Percentiles rank a stretch among this genome's conserved stretches.
Evolutionary conservation across 2,329 filamentous ascomycete genomes (phyloP).

Genomic region (Pseudocercospora eumusae): DNA sequence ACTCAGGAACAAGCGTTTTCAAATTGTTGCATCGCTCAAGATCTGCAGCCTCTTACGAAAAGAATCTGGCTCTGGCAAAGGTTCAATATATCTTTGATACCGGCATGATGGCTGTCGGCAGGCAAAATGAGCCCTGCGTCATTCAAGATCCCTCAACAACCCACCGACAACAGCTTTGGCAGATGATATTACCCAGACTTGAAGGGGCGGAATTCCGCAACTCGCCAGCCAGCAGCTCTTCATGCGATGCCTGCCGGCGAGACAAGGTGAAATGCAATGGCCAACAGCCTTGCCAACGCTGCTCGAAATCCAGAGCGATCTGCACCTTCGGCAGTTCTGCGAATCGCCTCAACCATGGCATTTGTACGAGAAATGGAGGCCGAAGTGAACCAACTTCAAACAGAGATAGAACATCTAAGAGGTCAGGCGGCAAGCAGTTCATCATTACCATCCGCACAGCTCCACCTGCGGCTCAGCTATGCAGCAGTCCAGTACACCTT

Average conservation of each 20-base stretch:
- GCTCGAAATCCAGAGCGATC: neutral
- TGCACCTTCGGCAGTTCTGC: constrained; percentile 17
- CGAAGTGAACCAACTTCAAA: constrained; percentile 9
- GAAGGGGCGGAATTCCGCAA: neutral
- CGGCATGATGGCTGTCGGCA: neutral
- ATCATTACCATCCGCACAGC: too few species aligned
- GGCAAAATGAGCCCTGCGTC: neutral
- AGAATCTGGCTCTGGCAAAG: neutral
- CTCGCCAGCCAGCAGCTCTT: neutral
- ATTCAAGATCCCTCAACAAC: neutral
- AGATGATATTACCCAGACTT: neutral
- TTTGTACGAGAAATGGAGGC: constrained; percentile 16
- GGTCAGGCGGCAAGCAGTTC: neutral
- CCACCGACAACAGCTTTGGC: neutral
- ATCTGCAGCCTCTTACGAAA: neutral
- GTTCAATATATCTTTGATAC: neutral
- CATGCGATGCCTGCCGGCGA: constrained; percentile 18
- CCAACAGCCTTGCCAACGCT: constrained; percentile 15
- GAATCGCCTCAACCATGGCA: constrained; percentile 6
- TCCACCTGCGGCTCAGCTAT: constrained; percentile 27
- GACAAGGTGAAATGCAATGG: constrained; percentile 16
- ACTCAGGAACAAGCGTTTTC: too few species aligned
- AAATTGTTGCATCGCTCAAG: too few species aligned
- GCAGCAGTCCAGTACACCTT: constrained; percentile 29
- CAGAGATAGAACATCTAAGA: constrained; percentile 1